Conservation (phyloP, 2,329 filamentous ascomycete species). For the Plenodomus tracheiphilus region DNA sequence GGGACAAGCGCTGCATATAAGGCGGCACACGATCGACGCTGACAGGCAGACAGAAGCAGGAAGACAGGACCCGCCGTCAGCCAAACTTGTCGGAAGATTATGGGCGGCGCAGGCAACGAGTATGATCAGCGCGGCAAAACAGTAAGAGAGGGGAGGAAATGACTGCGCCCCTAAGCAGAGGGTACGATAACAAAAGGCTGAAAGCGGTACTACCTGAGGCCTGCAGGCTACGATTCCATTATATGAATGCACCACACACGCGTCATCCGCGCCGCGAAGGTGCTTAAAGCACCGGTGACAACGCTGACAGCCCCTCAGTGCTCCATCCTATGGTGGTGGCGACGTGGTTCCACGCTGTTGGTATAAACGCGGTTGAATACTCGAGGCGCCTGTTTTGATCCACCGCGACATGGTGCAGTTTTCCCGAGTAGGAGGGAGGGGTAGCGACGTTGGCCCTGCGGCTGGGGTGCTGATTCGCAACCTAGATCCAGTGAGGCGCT, state of each 20-base stretch:
- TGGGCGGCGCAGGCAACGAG: slow-evolving; percentile 19
- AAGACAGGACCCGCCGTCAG: slow-evolving; percentile 10
- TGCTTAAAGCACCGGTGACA: slow-evolving; percentile 16
- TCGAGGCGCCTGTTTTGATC: slow-evolving; percentile 16
- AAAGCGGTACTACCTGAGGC: slow-evolving; percentile 34
- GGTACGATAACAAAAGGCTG: slow-evolving; percentile 25
- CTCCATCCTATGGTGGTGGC: slow-evolving; percentile 17
- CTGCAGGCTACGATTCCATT: slow-evolving; percentile 35
- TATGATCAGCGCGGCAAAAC: slow-evolving; percentile 19
- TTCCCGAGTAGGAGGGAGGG: slow-evolving; percentile 7
- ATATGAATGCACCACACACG: slow-evolving; percentile 36
- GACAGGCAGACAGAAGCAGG: neutral
- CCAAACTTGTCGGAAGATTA: slow-evolving; percentile 8
- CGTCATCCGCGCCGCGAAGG: slow-evolving; percentile 25
- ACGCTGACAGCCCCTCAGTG: slow-evolving; percentile 5
- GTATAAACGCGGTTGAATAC: slow-evolving; percentile 20
- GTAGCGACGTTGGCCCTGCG: slow-evolving; percentile 12
- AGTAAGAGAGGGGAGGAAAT: slow-evolving; percentile 17
- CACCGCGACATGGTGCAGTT: slow-evolving; percentile 25
- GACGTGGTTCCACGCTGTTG: slow-evolving; percentile 16
- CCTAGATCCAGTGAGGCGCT: slow-evolving; percentile 16
- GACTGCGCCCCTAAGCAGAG: slow-evolving; percentile 26
- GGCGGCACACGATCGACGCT: slow-evolving; percentile 1
- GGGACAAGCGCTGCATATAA: neutral
- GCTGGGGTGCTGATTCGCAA: slow-evolving; percentile 12